Evolutionary conservation across 768 basidiomycete genomes (phyloP), one percentile per base, ranked within the genome.

Genomic region (Amanita fuliginea): DNA sequence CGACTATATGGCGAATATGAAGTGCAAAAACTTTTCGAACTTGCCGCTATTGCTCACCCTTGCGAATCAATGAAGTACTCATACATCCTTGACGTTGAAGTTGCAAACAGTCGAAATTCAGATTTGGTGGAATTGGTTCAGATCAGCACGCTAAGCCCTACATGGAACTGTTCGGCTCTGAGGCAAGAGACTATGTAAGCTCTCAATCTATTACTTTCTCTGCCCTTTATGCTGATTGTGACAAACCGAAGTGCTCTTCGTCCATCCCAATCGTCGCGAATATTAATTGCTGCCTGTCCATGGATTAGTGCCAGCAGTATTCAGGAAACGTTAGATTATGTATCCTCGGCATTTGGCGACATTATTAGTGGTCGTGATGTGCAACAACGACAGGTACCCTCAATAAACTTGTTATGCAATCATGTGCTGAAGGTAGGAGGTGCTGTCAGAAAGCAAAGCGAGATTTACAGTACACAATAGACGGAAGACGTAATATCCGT

Each of bases 141-240:
- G 55, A 56, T 92, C 6, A 75, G 73, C 3, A 71, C 77, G 22
- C 54, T 89, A 44, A 90, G 89, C 55, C 77, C 86, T 0, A 66
- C 68, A 4, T 93, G 91, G 91, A 61, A 62, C 36, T 81, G 77
- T 53, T 60, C 62, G 1, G 57, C 73, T 6, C 47, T 75, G 2
- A 61, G 66, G 36, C 43, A 45, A 8, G 54, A 60, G 13, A 54
- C 60, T 16, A 58, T 66, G 81, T 84, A 55, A 61, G 84, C 26
- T 24, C 19, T 22, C 11, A 19, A 7, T 7, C 14, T 21, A 14
- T 4, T 7, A 34, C 8, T 8, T 39, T 10, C 22, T 18, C 10
- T 68, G 19, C 8, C 19, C 41, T 42, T 43, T 10, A 32, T 59
- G 46, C 40, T 57, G 36, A 43, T 34, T 19, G 37, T 26, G 40